phyloP scores from a whole-genome alignment of 345 rosid genomes.

The Durio zibethinus region DNA sequence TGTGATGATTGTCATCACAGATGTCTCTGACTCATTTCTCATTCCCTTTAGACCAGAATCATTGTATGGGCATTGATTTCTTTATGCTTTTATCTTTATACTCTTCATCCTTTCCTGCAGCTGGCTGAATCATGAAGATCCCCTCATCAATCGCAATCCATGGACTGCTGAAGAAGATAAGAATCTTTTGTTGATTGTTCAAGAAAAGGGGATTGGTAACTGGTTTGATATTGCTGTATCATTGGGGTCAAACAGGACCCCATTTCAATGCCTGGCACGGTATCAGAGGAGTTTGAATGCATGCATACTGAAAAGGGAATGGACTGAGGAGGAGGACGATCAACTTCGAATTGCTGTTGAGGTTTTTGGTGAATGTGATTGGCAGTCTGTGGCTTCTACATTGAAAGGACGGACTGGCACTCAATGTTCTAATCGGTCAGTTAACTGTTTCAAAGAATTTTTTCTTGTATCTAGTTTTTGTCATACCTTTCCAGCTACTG shows the following conservation, averaged over 20 bases:
- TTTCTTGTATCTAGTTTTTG: not conserved
- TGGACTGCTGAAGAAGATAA: slow-evolving; percentile 81
- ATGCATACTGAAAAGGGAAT: slow-evolving; percentile 58
- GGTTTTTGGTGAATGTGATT: slow-evolving; percentile 63
- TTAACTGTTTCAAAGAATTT: slow-evolving; percentile 16
- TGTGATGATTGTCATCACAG: slow-evolving; percentile 26
- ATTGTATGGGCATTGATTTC: not conserved
- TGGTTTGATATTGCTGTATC: slow-evolving; percentile 70
- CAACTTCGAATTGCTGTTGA: slow-evolving; percentile 73
- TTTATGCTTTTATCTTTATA: slow-evolving; percentile 14
- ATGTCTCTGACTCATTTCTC: slow-evolving; percentile 13
- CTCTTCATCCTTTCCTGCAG: slow-evolving; percentile 34
- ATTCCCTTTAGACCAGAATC: not conserved
- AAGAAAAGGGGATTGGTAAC: slow-evolving; percentile 54
- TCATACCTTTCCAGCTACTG: not conserved
- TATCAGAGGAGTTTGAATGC: slow-evolving; percentile 85
- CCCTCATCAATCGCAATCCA: slow-evolving; percentile 53
- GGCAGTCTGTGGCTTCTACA: slow-evolving; percentile 82
- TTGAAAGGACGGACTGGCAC: slow-evolving; percentile 73
- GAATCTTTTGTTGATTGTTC: slow-evolving; percentile 49
- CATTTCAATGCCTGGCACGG: slow-evolving; percentile 80
- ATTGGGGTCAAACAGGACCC: slow-evolving; percentile 74
- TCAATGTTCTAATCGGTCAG: slow-evolving; percentile 91
- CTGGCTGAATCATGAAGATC: slow-evolving; percentile 86
- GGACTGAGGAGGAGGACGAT: slow-evolving; percentile 87